Evolutionary conservation across 257 asterid genomes (phyloP).

Genomic region (Solanum chilense): DNA sequence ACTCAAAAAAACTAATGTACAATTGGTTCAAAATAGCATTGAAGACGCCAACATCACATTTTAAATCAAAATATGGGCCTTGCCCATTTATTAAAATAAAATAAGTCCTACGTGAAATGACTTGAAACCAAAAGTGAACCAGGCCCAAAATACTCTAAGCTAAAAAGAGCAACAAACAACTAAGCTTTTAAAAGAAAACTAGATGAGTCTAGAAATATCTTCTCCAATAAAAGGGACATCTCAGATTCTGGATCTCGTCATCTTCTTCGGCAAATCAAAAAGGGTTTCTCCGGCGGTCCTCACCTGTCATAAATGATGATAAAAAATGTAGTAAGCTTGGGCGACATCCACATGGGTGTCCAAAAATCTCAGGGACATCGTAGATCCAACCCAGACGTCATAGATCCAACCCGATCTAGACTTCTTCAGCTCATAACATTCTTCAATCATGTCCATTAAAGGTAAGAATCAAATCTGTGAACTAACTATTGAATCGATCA

Average conservation of each 20-base stretch:
- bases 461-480: background rate
- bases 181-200: background rate
- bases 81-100: background rate
- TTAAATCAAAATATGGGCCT: background rate
- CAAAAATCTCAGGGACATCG: background rate
- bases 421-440: background rate
- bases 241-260: background rate
- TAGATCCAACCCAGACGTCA: background rate
- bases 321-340: background rate
- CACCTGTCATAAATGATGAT: background rate
- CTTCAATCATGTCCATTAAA: background rate
- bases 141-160: background rate
- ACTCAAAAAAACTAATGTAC: background rate
- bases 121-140: background rate
- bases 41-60: background rate
- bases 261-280: background rate
- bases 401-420: background rate
- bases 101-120: background rate
- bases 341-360: background rate
- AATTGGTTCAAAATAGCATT: background rate
- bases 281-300: background rate
- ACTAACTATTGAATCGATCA: background rate
- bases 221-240: background rate
- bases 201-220: background rate
- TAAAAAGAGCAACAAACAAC: background rate